phyloP scores from a whole-genome alignment of 108 stramenopile genomes.

The Mediolabrus comicus region DNA sequence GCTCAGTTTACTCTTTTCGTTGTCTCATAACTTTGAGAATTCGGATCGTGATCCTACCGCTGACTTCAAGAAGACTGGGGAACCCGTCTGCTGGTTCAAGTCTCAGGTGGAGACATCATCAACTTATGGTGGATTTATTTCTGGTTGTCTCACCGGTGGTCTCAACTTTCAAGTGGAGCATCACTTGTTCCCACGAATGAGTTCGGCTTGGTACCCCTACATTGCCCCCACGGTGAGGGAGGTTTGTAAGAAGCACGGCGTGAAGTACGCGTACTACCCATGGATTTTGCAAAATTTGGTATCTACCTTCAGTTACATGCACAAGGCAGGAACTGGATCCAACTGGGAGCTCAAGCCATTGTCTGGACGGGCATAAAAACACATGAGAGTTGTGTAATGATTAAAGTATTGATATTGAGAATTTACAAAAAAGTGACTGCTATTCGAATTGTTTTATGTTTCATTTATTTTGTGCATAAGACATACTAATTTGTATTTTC shows the following conservation, averaged over 20 bases:
- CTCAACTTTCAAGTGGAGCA: slow-evolving; percentile 96
- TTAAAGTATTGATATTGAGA: slow-evolving; percentile 1
- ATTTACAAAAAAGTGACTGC: not conserved
- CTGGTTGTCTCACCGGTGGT: slow-evolving; percentile 86
- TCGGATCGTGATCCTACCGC: slow-evolving; percentile 81
- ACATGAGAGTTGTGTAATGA: not conserved
- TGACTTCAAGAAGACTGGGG: slow-evolving; percentile 50
- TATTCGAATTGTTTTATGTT: not conserved
- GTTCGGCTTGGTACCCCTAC: slow-evolving; percentile 92
- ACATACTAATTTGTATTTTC: too few relatives aligned
- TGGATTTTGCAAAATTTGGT: slow-evolving; percentile 79
- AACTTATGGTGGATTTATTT: slow-evolving; percentile 87
- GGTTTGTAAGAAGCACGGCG: slow-evolving; percentile 91
- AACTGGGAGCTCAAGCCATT: slow-evolving; percentile 67
- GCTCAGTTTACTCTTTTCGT: slow-evolving; percentile 79
- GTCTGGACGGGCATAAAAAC: slow-evolving; percentile 50
- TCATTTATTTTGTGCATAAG: not conserved
- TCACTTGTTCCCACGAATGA: slow-evolving; percentile 93
- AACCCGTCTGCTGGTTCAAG: slow-evolving; percentile 88
- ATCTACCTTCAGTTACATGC: slow-evolving; percentile 81
- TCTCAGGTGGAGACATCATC: slow-evolving; percentile 88
- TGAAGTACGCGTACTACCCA: slow-evolving; percentile 88
- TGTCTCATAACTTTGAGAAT: slow-evolving; percentile 94
- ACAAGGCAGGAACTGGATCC: slow-evolving; percentile 71
- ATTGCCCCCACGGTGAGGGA: slow-evolving; percentile 95